phyloP scores from a whole-genome alignment of 1,139 yeast genomes.

The Yamadazyma siamensis region DNA sequence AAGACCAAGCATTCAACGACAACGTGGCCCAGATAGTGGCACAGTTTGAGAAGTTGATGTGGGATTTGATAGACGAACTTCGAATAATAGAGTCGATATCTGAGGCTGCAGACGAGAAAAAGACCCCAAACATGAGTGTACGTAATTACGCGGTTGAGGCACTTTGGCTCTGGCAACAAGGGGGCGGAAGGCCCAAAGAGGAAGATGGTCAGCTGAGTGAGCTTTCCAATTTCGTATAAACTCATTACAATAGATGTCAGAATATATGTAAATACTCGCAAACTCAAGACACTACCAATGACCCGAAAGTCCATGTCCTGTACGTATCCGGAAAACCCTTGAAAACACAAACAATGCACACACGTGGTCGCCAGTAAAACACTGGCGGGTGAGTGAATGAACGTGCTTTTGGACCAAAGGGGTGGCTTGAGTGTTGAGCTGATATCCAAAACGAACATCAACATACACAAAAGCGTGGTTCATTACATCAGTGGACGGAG shows the following conservation, averaged over 20 bases:
- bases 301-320: too few relatives aligned
- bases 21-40: conserved; percentile 34
- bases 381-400: too few relatives aligned
- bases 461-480: too few relatives aligned
- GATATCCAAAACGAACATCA: too few relatives aligned
- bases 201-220: conserved; percentile 11
- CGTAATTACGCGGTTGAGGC: conserved; percentile 89
- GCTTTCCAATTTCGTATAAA: conserved; percentile 10
- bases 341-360: too few relatives aligned
- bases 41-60: conserved; percentile 61
- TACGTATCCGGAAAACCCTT: too few relatives aligned
- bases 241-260: background rate
- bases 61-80: conserved; percentile 69
- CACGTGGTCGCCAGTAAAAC: too few relatives aligned
- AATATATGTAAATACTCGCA: too few relatives aligned
- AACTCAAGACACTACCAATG: too few relatives aligned
- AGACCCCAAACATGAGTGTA: conserved; percentile 68
- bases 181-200: conserved; percentile 51
- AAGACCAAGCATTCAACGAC: conserved; percentile 36
- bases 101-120: conserved; percentile 70
- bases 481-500: too few relatives aligned
- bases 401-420: too few relatives aligned
- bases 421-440: too few relatives aligned
- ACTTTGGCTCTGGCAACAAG: conserved; percentile 85
- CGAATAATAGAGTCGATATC: conserved; percentile 68